Base-by-base conservation (phyloP, 768 basidiomycete species). In the Cystobasidiopsis lactophilus region DNA sequence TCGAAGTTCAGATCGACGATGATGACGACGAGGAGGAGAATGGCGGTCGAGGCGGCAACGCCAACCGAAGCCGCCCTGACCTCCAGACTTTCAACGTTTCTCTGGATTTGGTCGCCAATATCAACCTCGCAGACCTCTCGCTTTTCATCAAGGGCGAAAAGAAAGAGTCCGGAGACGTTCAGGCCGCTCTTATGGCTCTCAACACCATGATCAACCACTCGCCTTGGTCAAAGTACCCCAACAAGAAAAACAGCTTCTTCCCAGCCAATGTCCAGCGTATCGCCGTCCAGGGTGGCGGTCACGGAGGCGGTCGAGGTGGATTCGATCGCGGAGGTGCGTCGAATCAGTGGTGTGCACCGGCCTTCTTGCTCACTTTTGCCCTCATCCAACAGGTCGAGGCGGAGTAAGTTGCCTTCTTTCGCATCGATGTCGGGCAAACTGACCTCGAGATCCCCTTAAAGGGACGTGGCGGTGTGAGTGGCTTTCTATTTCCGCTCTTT, bases 231-330 rank as follows among this genome's bases (percentile, higher is more conserved):
- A 13, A n/a, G 18, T 56, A 52, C 52, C 52, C 55, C 19, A 31
- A 21, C 40, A 56, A 52, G 43, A 41, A 26, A 41, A 33, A 31
- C 21, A 53, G 52, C 29, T 55, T 55, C 54, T 55, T 54, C 40
- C 54, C 54, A 33, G 52, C 54, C 41, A 21, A 24, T 31, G 37
- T n/a, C n/a, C 39, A 55, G 18, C 39, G 40, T 21, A 39, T 41
- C n/a, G n/a, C 35, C 21, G 23, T 13, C 11, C 24, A 29, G 45
- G 24, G 45, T 18, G 45, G 45, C n/a, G 23, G 45, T 23, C 5
- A 26, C 23, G 45, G 45, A 4, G 23, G 45, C 4, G 45, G 45
- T 16, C 14, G 45, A 47, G 45, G 41, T 43, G 41, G 41, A 7
- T 43, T 43, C 19, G 41, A 27, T n/a, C 7, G 45, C 23, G 45